Conservation (phyloP, 2,329 filamentous ascomycete genomes). For the Clarireedia monteithiana region DNA sequence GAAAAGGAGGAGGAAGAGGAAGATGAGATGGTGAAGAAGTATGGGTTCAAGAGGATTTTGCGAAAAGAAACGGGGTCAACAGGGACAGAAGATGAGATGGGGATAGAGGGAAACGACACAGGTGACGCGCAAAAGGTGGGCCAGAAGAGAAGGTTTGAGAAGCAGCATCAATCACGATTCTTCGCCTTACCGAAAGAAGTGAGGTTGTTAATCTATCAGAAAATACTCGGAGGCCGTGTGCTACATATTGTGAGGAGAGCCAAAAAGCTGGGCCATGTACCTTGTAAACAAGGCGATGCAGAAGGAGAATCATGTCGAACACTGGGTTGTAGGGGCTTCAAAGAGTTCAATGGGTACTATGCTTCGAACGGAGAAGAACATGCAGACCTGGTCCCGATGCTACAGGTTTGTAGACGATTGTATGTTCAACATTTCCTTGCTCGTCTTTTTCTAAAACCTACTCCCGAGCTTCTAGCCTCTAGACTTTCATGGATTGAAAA, state of each 20-base stretch:
- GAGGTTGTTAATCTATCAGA: constrained; percentile 13
- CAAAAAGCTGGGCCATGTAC: constrained; percentile 10
- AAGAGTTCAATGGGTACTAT: constrained; percentile 9
- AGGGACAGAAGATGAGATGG: neutral
- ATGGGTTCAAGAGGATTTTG: neutral
- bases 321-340: constrained; percentile 11
- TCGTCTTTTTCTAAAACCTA: neutral
- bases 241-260: constrained; percentile 16
- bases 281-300: constrained; percentile 6
- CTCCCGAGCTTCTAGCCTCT: neutral
- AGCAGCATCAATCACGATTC: neutral
- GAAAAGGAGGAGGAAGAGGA: neutral
- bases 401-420: constrained; percentile 20
- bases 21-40: neutral
- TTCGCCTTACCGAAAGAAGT: neutral
- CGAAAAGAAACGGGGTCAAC: too few species aligned
- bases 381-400: constrained; percentile 10
- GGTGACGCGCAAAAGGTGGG: neutral
- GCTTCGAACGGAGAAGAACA: constrained; percentile 4
- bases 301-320: constrained; percentile 8
- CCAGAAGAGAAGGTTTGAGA: neutral
- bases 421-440: constrained; percentile 4
- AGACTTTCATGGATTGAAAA: too few species aligned
- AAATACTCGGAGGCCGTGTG: constrained; percentile 13
- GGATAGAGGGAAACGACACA: neutral